Evolutionary conservation across 148 eudicot genomes (phyloP).

Genomic region (Spergularia bocconei): DNA sequence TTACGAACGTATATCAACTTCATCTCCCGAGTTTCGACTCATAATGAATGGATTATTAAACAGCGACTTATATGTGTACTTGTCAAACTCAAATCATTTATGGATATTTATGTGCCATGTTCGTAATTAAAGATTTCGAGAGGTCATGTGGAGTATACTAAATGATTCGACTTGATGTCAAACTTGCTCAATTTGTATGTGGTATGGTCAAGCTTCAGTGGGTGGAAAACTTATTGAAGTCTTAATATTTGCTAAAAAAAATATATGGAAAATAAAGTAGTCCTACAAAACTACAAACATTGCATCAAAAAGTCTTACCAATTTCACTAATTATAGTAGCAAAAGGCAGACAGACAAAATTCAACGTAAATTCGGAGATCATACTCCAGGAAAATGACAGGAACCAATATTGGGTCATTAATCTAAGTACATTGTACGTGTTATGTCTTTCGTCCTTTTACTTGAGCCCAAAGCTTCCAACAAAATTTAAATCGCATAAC

Average conservation of each 20-base stretch:
- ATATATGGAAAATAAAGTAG: background rate
- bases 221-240: background rate
- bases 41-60: no score
- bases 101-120: no score
- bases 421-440: background rate
- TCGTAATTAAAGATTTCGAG: no score
- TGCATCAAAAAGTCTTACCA: slow-evolving; percentile 2
- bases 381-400: slow-evolving; percentile 13
- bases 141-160: no score
- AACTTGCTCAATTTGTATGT: background rate
- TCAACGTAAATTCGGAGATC: background rate
- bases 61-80: no score
- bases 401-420: background rate
- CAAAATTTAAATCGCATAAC: background rate
- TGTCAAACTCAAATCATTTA: no score
- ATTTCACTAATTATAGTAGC: slow-evolving; percentile 8
- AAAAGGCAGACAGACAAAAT: background rate
- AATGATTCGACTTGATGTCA: no score
- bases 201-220: slow-evolving; percentile 1
- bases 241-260: background rate
- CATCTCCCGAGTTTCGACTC: no score
- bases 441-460: background rate
- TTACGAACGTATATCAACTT: no score
- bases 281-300: background rate
- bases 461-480: slow-evolving; percentile 27